Conservation (phyloP, 345 rosid species). For the Dovyalis caffra region DNA sequence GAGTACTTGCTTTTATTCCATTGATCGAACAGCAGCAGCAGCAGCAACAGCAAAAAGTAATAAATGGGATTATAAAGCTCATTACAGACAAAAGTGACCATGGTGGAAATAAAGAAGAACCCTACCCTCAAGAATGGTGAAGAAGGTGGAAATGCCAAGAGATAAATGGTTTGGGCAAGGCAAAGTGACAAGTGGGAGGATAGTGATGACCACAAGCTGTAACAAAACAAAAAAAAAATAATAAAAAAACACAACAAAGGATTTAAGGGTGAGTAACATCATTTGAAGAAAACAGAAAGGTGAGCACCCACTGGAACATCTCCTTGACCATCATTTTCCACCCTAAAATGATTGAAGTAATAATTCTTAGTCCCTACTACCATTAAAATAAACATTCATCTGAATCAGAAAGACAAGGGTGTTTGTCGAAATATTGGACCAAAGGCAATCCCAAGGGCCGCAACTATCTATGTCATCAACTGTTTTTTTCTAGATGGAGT, state of each 20-base stretch:
- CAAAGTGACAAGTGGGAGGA: not conserved
- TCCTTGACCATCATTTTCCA: slow-evolving; percentile 35
- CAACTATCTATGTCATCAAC: not conserved
- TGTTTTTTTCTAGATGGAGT: slow-evolving; percentile 8
- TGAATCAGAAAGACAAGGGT: not conserved
- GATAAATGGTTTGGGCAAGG: slow-evolving; percentile 2
- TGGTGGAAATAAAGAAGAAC: not conserved
- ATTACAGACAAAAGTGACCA: not conserved
- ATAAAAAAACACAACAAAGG: not conserved
- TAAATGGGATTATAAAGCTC: not conserved
- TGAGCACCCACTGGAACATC: slow-evolving; percentile 1
- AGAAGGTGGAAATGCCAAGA: too few relatives aligned
- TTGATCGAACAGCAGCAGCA: not conserved
- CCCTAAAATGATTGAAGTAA: slow-evolving; percentile 52
- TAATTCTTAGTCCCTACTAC: slow-evolving; percentile 30
- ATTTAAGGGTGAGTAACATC: not conserved
- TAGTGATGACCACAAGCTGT: not conserved
- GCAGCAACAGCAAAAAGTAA: not conserved
- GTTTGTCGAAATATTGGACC: slow-evolving; percentile 8
- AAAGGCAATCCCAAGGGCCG: slow-evolving; percentile 18
- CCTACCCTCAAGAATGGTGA: not conserved
- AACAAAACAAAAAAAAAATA: not conserved
- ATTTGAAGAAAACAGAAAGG: not conserved
- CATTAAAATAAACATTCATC: not conserved
- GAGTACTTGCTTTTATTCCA: not conserved